phyloP scores from a whole-genome alignment of 192 early-diverging fungal genomes.

The Gonapodya sp. region DNA sequence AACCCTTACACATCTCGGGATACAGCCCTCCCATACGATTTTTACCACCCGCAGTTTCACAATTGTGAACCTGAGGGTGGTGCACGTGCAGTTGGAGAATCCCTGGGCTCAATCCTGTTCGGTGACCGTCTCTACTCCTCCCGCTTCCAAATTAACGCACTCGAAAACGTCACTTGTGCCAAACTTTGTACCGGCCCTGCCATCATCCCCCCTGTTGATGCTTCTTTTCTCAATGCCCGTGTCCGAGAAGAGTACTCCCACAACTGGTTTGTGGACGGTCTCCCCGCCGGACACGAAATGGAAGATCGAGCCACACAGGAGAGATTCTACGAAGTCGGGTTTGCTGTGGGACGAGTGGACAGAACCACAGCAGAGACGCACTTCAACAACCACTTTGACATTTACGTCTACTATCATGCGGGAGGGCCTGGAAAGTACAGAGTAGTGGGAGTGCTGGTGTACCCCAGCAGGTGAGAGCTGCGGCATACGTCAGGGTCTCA shows the following conservation, averaged over 20 bases:
- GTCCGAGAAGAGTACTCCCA: slow-evolving; percentile 65
- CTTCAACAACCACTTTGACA: slow-evolving; percentile 84
- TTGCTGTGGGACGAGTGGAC: slow-evolving; percentile 56
- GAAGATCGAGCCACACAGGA: slow-evolving; percentile 39
- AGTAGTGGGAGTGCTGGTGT: slow-evolving; percentile 80
- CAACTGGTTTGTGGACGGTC: slow-evolving; percentile 85
- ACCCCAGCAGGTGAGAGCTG: slow-evolving; percentile 31
- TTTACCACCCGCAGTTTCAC: slow-evolving; percentile 77
- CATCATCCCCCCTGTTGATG: slow-evolving; percentile 47
- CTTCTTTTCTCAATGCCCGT: slow-evolving; percentile 77
- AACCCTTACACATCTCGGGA: slow-evolving; percentile 75
- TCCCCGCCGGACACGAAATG: slow-evolving; percentile 65
- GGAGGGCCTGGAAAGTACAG: slow-evolving; percentile 48
- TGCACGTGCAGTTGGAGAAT: slow-evolving; percentile 47
- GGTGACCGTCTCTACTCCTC: slow-evolving; percentile 87
- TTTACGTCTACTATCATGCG: slow-evolving; percentile 71
- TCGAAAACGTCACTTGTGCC: slow-evolving; percentile 46
- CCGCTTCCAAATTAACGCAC: slow-evolving; percentile 63
- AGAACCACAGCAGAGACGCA: slow-evolving; percentile 18
- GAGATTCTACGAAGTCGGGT: slow-evolving; percentile 65
- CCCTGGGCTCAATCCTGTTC: slow-evolving; percentile 87
- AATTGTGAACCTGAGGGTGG: slow-evolving; percentile 69
- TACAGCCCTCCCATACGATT: slow-evolving; percentile 73
- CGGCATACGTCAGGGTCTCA: too few relatives aligned
- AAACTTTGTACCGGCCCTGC: slow-evolving; percentile 53